Base-by-base conservation (phyloP, 306 rosid species). In the Glycine soja region DNA sequence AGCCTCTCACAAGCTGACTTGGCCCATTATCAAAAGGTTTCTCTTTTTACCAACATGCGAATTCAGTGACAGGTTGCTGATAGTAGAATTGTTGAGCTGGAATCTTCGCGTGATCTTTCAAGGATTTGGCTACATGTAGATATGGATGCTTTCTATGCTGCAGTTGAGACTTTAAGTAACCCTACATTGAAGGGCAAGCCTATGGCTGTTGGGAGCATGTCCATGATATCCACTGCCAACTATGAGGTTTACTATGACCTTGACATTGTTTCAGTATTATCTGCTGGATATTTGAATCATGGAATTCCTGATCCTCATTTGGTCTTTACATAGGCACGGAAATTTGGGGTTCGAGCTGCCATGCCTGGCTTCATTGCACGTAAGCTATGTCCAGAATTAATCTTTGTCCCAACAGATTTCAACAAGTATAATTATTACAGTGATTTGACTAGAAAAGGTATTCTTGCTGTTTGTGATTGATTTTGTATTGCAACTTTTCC, bases 71-170 rank as follows among this genome's bases (percentile, higher is more conserved):
- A 24, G 30, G 85, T 90, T 58, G 94, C 96, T 52, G 93, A 93
- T 65, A 90, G 61, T 75, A 83, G 89, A 87, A 83, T 91, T 70
- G 80, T 85, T 69, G 95, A 95, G 83, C 88, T 93, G 8, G 99
- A 95, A 89, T 88, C 85, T 75, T 78, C 85, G 7, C 95, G 94
- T 72, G 93, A 93, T 79, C 89, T 95, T 45, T 93, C 96, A 10
- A 91, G 94, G 87, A 80, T 87, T 82, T 95, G 99, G 99, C 79
- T 95, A 82, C 98, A 95, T 85, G 94, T 95, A 45, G 99, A 93
- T 83, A 95, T 95, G 99, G 99, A 95, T 90, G 99, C 98, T 82
- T 95, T 95, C 83, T 95, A 93, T 84, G 98, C 97, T 2, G 99
- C 99, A 12, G 98, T 88, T n/a, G 97, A 95, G 86, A 93, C 99